Base-by-base conservation (phyloP, 2,329 filamentous ascomycete species). In the Dothideomycetidae sp. region DNA sequence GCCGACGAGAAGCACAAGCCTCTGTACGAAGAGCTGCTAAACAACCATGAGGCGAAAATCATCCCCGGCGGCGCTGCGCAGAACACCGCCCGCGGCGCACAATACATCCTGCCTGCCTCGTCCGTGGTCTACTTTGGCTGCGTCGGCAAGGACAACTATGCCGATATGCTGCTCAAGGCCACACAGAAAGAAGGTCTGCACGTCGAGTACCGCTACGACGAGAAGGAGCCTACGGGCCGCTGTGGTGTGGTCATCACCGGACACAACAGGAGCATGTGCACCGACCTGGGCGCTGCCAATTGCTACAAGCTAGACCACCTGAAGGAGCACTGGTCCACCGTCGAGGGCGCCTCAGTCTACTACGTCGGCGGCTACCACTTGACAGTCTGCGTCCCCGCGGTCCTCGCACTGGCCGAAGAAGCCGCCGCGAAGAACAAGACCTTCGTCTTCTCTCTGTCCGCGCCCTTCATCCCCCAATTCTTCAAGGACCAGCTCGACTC, bases 311-410 rank as follows among this genome's bases (percentile, higher is more conserved):
- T 94, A 36, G 84, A 90, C 46, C 90, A 98, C 62, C 66, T 98
- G 59, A 84, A 93, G 74, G 75, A 88, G 63, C 79, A 96, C 62
- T 98, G 90, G 90, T 71, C 75, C 48, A 71, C 94, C 36, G 90
- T 90, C 42, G 75, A 96, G 73, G 76, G 80, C 51, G 86, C 88
- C 40, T 73, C 86, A 56, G 70, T 81, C 52, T 94, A 78, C 71
- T 98, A 93, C 56, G 77, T 98, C 44, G 90, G 90, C 54, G 90
- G 90, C 31, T 98, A 85, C 69, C 90, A 98, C 69, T 74, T 98
- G 68, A 98, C 90, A 29, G 90, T 98, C 55, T 93, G 79, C 63
- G 84, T 88, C 31, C 77, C 81, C 14, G 88, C 90, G 48, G 85
- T 93, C 56, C 68, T 86, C 69, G 83, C 85, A 47, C 72, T 98